phyloP scores from a whole-genome alignment of 2,329 filamentous ascomycete genomes.

The Sordariomycetes sp. region DNA sequence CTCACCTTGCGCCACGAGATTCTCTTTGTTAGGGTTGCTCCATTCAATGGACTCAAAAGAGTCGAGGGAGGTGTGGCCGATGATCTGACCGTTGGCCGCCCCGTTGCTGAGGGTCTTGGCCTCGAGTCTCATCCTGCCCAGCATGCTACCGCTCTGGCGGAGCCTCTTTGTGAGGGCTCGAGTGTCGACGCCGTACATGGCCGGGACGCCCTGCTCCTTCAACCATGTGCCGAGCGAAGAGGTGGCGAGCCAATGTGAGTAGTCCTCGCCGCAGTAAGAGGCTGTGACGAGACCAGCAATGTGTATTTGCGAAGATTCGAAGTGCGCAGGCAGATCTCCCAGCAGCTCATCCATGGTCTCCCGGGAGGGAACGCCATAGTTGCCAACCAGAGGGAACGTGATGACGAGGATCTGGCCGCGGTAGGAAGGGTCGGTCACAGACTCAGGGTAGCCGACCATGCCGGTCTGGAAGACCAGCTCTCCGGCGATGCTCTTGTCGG shows the following conservation, averaged over 20 bases:
- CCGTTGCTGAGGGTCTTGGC: constrained; percentile 36
- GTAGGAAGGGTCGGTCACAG: constrained; percentile 79
- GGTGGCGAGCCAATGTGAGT: constrained; percentile 83
- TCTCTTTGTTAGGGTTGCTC: constrained; percentile 86
- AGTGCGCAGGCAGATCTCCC: constrained; percentile 79
- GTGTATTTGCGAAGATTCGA: constrained; percentile 89
- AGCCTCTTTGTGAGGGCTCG: constrained; percentile 90
- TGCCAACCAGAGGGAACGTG: constrained; percentile 91
- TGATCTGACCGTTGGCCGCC: constrained; percentile 26
- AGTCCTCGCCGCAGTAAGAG: constrained; percentile 89
- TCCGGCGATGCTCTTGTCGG: constrained; percentile 85
- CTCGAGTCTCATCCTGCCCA: constrained; percentile 78
- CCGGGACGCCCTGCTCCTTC: constrained; percentile 89
- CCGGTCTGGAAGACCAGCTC: constrained; percentile 99
- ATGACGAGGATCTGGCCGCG: constrained; percentile 91
- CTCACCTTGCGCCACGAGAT: constrained; percentile 91
- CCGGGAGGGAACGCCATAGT: constrained; percentile 91
- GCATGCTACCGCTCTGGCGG: constrained; percentile 89
- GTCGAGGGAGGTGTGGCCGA: constrained; percentile 20
- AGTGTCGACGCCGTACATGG: constrained; percentile 92
- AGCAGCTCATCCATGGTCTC: constrained; percentile 79
- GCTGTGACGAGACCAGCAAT: constrained; percentile 85
- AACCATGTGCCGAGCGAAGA: constrained; percentile 92
- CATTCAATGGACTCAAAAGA: constrained; percentile 76
- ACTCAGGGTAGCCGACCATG: constrained; percentile 98